Evolutionary conservation across 1,284 basidiomycete genomes (phyloP).

Genomic region (Naganishia sp.): DNA sequence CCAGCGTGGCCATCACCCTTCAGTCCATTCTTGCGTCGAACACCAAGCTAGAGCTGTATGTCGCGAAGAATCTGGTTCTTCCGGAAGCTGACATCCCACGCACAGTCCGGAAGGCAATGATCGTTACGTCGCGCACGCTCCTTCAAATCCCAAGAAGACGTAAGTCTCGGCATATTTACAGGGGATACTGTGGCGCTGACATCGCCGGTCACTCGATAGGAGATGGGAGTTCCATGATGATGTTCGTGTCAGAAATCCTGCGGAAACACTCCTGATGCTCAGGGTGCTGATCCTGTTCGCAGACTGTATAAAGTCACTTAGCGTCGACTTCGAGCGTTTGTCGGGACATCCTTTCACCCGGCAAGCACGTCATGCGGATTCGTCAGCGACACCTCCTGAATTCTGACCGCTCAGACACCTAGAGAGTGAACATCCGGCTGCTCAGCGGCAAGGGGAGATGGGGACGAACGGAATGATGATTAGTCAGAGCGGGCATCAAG

Average conservation of each 20-base stretch:
- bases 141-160: slow-evolving; percentile 50
- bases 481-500: no score
- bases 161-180: background rate
- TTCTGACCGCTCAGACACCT: no score
- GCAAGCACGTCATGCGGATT: no score
- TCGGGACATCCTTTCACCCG: no score
- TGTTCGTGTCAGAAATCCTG: slow-evolving; percentile 38
- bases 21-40: slow-evolving; percentile 55
- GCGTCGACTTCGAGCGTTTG: no score
- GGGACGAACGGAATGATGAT: no score
- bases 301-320: no score
- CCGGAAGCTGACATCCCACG: background rate
- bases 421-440: no score
- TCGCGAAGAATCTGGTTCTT: background rate
- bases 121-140: slow-evolving; percentile 48
- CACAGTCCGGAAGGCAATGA: slow-evolving; percentile 52
- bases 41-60: slow-evolving; percentile 49
- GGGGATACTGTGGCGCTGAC: background rate
- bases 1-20: slow-evolving; percentile 54
- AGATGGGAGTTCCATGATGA: slow-evolving; percentile 53
- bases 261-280: no score
- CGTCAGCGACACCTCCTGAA: no score
- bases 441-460: no score
- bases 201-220: background rate
- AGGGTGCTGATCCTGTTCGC: no score